phyloP scores from a whole-genome alignment of 2,329 filamentous ascomycete species.

The Verticillium zaregamsianum region DNA sequence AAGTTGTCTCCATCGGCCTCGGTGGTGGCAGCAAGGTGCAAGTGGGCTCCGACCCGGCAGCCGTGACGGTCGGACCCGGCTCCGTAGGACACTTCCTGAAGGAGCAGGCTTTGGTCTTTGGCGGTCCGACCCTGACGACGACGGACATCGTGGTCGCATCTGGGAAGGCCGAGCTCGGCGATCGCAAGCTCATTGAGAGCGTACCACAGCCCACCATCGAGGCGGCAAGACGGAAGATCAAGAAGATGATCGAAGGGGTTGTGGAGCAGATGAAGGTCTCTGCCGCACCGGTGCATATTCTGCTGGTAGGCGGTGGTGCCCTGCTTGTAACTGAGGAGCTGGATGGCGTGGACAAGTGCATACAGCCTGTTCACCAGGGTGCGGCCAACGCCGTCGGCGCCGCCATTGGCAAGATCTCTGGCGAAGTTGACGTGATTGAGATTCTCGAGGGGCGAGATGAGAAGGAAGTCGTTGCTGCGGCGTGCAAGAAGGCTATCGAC shows the following conservation, averaged over 20 bases:
- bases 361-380: slow-evolving; percentile 46
- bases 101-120: slow-evolving; percentile 45
- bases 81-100: slow-evolving; percentile 50
- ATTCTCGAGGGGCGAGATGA: slow-evolving; percentile 34
- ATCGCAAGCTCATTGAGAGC: slow-evolving; percentile 20
- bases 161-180: slow-evolving; percentile 25
- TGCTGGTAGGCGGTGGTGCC: slow-evolving; percentile 55
- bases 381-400: slow-evolving; percentile 59
- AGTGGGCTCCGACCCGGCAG: neutral
- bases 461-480: slow-evolving; percentile 32
- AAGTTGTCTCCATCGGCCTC: slow-evolving; percentile 52
- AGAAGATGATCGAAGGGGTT: slow-evolving; percentile 42
- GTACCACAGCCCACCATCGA: slow-evolving; percentile 17
- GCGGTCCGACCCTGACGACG: slow-evolving; percentile 47
- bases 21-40: slow-evolving; percentile 44
- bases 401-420: slow-evolving; percentile 51
- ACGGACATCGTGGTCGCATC: slow-evolving; percentile 45
- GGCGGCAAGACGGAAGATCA: slow-evolving; percentile 29
- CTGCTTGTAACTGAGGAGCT: slow-evolving; percentile 45
- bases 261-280: slow-evolving; percentile 56
- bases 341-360: slow-evolving; percentile 44
- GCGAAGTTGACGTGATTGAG: slow-evolving; percentile 48
- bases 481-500: slow-evolving; percentile 36
- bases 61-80: slow-evolving; percentile 47
- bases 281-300: slow-evolving; percentile 43